Conservation (phyloP, 169 alveolate genomes). For the Amoebophrya sp. region DNA sequence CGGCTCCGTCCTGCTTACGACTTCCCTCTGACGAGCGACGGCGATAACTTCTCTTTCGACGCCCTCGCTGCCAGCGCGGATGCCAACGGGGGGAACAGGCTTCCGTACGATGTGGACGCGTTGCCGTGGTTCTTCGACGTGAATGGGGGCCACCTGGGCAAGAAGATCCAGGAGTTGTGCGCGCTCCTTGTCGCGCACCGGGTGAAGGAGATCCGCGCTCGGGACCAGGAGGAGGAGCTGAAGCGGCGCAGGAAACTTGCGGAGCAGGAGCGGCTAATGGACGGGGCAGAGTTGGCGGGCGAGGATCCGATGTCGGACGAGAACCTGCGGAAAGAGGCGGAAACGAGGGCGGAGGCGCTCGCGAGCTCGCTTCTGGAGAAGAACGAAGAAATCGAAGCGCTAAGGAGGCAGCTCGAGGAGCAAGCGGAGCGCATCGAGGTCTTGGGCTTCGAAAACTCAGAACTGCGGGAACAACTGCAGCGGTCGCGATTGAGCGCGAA, state of each 20-base stretch:
- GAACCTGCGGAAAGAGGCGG: too few relatives aligned
- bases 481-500: not conserved
- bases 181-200: not conserved
- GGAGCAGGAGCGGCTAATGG: not conserved
- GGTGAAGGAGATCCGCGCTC: not conserved
- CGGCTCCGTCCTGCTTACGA: not conserved
- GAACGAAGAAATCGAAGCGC: not conserved
- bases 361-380: not conserved
- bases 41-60: too few relatives aligned
- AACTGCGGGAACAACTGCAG: not conserved
- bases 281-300: too few relatives aligned
- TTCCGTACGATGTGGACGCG: not conserved
- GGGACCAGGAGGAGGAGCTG: not conserved
- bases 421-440: too few relatives aligned
- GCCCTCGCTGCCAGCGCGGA: too few relatives aligned
- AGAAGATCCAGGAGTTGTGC: not conserved
- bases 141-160: not conserved
- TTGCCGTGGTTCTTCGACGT: not conserved
- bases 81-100: not conserved
- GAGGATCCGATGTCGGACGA: too few relatives aligned
- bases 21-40: too few relatives aligned
- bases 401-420: too few relatives aligned
- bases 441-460: too few relatives aligned
- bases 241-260: not conserved
- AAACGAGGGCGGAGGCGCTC: not conserved